Percentiles rank a stretch among this genome's conserved stretches.
Evolutionary conservation across 441 rosid species (phyloP).

Genomic region (Gossypium lobatum): DNA sequence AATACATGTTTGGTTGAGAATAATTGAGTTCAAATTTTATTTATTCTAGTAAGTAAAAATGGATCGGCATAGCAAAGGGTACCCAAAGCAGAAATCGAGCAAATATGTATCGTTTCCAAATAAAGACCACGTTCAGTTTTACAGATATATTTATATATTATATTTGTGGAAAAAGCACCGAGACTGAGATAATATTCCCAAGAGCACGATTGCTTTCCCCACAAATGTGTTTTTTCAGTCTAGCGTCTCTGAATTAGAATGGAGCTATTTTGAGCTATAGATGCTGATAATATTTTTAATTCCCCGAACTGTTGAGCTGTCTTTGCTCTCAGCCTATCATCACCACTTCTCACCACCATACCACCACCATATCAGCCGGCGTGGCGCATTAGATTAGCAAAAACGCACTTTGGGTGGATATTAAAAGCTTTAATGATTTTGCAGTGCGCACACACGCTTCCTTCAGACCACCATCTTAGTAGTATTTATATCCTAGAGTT

Average conservation of each 20-base stretch:
- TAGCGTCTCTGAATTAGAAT: not conserved
- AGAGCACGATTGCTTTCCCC: constrained; percentile 8
- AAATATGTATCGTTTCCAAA: not conserved
- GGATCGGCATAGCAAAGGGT: not conserved
- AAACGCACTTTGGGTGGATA: constrained; percentile 27
- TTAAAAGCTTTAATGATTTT: not conserved
- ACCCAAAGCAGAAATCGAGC: not conserved
- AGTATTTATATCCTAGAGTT: constrained; percentile 10
- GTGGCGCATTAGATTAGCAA: constrained; percentile 10
- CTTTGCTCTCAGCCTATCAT: constrained; percentile 3
- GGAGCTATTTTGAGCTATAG: not conserved
- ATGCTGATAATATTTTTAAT: not conserved
- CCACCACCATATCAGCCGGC: constrained; percentile 7
- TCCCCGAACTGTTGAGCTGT: not conserved
- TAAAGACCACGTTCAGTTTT: constrained; percentile 2
- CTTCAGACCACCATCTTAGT: constrained; percentile 5
- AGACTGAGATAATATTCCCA: not conserved
- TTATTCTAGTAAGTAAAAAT: not conserved
- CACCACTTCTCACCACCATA: constrained; percentile 9
- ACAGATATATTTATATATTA: not conserved
- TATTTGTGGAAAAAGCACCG: not conserved
- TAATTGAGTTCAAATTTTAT: not conserved
- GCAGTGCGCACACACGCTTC: not conserved
- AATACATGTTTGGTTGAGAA: not conserved
- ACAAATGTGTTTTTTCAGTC: not conserved